Evolutionary conservation across 306 rosid species (phyloP), one percentile per base, ranked within the genome.

Genomic region (Cucumis hystrix): DNA sequence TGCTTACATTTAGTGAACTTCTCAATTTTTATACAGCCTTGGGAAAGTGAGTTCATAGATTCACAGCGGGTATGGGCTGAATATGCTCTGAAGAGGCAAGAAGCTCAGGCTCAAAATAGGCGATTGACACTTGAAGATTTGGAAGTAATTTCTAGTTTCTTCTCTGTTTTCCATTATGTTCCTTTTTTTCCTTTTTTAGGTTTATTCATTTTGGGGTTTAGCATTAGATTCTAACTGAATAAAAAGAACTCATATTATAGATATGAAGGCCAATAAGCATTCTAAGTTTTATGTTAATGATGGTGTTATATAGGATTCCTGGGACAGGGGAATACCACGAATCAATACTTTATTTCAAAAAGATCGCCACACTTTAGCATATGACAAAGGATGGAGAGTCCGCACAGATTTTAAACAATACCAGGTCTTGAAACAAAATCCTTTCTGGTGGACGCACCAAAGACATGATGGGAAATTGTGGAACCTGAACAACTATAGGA

Each of bases 381-480:
- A 95, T 88, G 99, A 96, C 87, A 96, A 96, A 81, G 99, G 99
- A 74, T 96, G 99, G 99, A 92, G 99, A 81, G 99, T 96, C 75
- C 98, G 99, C 7, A 91, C 99, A 18, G 99, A 96, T 81, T 96
- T 96, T 84, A 96, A 96, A 82, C 99, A 96, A 82, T 96, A 96
- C 85, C 99, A 96, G 82, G 99, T 95, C 81, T 80, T 95, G 83
- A 95, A 95, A 49, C 99, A 95, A 84, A 95, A 95, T 59, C 99
- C 99, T 74, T 95, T 95, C 77, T 95, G 99, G 99, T 95, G 99
- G 99, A 95, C 99, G 9, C 99, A 95, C 83, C 99, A 95, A 84
- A 88, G 99, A 84, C 99, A 95, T 54, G 99, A 95, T 79, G 99
- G 99, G 58, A 95, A 95, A 51, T 78, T 95, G 76, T 95, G 99